Conservation (phyloP, 2,329 filamentous ascomycete genomes). For the Diaporthe velutina region DNA sequence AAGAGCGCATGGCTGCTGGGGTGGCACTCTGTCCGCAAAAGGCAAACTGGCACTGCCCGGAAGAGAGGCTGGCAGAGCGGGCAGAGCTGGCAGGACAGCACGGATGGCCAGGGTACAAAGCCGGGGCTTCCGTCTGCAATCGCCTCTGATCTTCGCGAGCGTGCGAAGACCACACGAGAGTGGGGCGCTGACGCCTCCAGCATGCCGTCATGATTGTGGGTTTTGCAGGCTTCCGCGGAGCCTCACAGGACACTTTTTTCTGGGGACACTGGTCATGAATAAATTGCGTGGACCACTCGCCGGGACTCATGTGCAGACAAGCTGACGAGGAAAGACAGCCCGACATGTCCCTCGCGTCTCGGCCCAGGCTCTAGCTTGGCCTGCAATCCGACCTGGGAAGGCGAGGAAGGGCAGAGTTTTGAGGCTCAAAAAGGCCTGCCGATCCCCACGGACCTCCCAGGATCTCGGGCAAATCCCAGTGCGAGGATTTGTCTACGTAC, state of each 20-base stretch:
- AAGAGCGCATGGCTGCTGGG: neutral
- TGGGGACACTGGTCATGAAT: conserved; percentile 17
- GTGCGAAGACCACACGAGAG: conserved; percentile 17
- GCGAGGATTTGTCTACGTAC: conserved; percentile 1
- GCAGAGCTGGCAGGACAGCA: neutral
- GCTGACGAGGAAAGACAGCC: no score
- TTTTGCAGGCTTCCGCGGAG: conserved; percentile 21
- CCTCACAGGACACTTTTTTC: conserved; percentile 9
- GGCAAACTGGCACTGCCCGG: neutral
- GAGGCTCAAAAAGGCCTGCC: conserved; percentile 14
- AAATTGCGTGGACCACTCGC: conserved; percentile 11
- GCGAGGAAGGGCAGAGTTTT: neutral
- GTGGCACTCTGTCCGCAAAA: neutral
- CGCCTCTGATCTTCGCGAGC: conserved; percentile 25
- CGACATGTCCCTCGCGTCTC: neutral
- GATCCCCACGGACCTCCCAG: conserved; percentile 16
- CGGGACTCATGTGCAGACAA: neutral
- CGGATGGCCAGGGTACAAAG: conserved; percentile 11
- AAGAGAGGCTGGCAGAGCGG: neutral
- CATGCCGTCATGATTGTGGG: conserved; percentile 25
- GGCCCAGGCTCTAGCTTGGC: neutral
- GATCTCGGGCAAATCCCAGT: conserved; percentile 1
- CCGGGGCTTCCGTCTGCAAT: conserved; percentile 16
- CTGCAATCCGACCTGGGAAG: neutral
- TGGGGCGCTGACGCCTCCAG: neutral